Conservation (phyloP, 78 protist species). For the Acrasis kona region DNA sequence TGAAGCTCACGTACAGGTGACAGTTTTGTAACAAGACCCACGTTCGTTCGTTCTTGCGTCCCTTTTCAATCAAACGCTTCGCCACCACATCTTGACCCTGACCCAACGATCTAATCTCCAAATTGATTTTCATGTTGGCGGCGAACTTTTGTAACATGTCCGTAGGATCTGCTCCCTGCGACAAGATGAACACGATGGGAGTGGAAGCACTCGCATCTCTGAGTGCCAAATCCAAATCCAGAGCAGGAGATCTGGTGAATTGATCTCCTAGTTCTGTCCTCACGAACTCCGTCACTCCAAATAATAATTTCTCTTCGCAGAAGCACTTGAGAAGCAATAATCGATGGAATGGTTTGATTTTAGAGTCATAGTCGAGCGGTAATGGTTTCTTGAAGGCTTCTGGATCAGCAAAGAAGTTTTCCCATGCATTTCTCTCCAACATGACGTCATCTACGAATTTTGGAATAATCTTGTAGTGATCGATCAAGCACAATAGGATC, state of each 20-base stretch:
- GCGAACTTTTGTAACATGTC: conserved; percentile 10
- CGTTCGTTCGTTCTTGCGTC: conserved; percentile 21
- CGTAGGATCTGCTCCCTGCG: conserved; percentile 72
- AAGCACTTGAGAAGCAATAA: conserved; percentile 31
- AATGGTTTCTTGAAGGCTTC: conserved; percentile 29
- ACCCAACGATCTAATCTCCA: conserved; percentile 47
- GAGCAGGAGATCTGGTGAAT: conserved; percentile 35
- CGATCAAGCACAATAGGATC: no score
- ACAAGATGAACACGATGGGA: conserved; percentile 76
- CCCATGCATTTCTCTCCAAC: conserved; percentile 36
- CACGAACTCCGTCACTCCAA: conserved; percentile 2
- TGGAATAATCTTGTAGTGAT: no score
- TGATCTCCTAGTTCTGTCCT: conserved; percentile 17
- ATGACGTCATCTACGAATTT: no score
- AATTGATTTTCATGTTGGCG: background rate
- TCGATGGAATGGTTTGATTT: conserved; percentile 21
- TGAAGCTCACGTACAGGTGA: conserved; percentile 50
- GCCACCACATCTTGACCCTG: conserved; percentile 71
- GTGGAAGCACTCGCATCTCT: conserved; percentile 19
- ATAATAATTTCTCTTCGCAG: conserved; percentile 51
- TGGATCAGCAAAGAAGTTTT: conserved; percentile 27
- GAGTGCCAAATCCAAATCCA: conserved; percentile 27
- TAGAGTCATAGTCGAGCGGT: conserved; percentile 30
- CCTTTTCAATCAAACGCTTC: conserved; percentile 8
- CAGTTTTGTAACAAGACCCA: conserved; percentile 73